A percentile compares a stretch with the other conserved stretches of the same genome.
Evolutionary conservation across 495 filamentous ascomycete species (phyloP).

Genomic region (Cetradonia linearis): DNA sequence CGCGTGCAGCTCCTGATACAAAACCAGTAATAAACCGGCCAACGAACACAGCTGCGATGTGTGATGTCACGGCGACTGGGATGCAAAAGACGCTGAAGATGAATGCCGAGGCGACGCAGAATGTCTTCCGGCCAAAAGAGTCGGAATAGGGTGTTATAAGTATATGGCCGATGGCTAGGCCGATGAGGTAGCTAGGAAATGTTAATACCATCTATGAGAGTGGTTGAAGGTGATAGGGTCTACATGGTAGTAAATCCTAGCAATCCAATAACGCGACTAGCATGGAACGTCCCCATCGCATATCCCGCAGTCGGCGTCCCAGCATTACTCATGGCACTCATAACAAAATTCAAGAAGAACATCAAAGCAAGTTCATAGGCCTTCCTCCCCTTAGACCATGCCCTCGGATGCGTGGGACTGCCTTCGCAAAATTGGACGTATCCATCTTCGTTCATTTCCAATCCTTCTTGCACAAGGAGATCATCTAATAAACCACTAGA

Average conservation of each 20-base stretch:
- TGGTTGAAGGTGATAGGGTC: background rate
- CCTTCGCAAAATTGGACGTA: conserved; percentile 33
- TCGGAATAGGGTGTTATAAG: conserved; percentile 31
- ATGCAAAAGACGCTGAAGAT: conserved; percentile 26
- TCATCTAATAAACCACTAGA: background rate
- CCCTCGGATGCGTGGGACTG: conserved; percentile 34
- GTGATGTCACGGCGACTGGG: conserved; percentile 22
- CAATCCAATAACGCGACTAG: background rate
- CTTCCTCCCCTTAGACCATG: conserved; percentile 33
- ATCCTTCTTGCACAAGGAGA: background rate
- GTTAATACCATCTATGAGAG: background rate
- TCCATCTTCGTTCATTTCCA: conserved; percentile 7
- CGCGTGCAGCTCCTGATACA: conserved; percentile 28
- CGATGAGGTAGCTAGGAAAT: conserved; percentile 26
- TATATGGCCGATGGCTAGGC: conserved; percentile 29
- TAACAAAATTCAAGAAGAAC: conserved; percentile 35
- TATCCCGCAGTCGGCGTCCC: conserved; percentile 4
- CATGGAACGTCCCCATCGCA: background rate
- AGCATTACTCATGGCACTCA: conserved; percentile 21
- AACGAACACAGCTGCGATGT: conserved; percentile 21
- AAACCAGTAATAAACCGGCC: conserved; percentile 28
- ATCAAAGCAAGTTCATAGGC: conserved; percentile 31
- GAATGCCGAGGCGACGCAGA: conserved; percentile 27
- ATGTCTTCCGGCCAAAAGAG: conserved; percentile 25
- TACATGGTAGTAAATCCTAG: conserved; percentile 22